Evolutionary conservation across 345 rosid species (phyloP), one percentile per base, ranked within the genome.

Genomic region (Raphanus raphanistrum): DNA sequence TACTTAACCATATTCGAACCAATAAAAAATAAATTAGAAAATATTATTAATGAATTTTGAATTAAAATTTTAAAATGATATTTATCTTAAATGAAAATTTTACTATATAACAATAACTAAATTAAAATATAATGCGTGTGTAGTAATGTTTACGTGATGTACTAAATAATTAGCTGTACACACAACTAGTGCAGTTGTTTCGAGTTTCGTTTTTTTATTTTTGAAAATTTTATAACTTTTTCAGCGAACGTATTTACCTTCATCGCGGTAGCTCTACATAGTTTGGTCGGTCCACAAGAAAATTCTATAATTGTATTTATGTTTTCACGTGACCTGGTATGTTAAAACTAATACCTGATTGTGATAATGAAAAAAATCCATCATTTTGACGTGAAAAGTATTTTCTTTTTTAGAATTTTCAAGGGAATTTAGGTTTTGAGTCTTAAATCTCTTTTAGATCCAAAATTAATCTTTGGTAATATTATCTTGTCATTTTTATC

Each of bases 271-370:
- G 32, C 66, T 64, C 59, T 77, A 70, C 33, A 77, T 77, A 63
- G 61, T 64, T 65, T 77, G 80, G 80, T 71, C 80, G 16, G 61
- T 71, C 80, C 71, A 55, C 28, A 76, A 64, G 48, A 64, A 70
- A n/a, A 27, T 27, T 28, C 29, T 12, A 13, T n/a, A n/a, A 48
- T n/a, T 48, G 55, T 61, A 21, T 69, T 21, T 31, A 13, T 48
- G 17, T 65, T 29, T 41, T 76, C 79, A 45, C 73, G 79, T 68
- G 68, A 35, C 41, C 41, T 35, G 41, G 48, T 15, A 38, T 38
- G 31, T 45, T 68, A 45, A 45, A 25, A 60, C 32, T 31, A 68
- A 61, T 69, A 15, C 36, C 50, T 68, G 73, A 5, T 32, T 68
- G 17, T 16, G 16, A 41, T 41, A 43, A 31, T 52, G 11, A 9